A percentile compares a stretch with the other conserved stretches of the same genome.
Conservation (phyloP, 2,329 filamentous ascomycete genomes). For the Aureobasidium subglaciale region DNA sequence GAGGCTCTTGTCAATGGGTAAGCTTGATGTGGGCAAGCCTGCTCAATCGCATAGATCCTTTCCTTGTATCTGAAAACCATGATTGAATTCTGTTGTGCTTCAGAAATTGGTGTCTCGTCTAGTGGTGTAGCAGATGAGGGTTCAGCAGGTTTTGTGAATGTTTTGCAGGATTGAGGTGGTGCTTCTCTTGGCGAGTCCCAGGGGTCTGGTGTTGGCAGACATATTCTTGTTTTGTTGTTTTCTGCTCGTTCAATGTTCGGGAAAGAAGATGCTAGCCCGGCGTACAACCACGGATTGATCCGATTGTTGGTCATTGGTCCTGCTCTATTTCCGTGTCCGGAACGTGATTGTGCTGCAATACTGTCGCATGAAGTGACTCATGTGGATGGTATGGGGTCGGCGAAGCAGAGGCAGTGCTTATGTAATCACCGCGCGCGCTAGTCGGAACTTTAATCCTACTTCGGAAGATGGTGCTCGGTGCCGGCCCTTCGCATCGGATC, state of each 20-base stretch:
- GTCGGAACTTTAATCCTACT: background rate
- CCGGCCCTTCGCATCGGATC: too few relatives aligned
- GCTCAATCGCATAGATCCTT: constrained; percentile 60
- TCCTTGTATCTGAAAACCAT: constrained; percentile 58
- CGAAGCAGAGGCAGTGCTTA: background rate
- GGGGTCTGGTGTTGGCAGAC: background rate
- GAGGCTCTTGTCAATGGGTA: constrained; percentile 58
- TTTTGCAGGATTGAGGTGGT: constrained; percentile 41
- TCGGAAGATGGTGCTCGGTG: background rate
- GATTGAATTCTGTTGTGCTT: constrained; percentile 36
- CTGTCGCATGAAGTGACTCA: background rate
- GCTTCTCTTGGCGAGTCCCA: background rate
- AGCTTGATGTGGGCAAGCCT: constrained; percentile 64
- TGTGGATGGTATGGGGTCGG: background rate
- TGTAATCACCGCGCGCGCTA: background rate
- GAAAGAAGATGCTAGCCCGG: constrained; percentile 49
- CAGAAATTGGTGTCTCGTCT: constrained; percentile 31
- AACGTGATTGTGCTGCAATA: background rate
- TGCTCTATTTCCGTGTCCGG: background rate
- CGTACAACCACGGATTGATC: constrained; percentile 46
- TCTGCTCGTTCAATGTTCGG: constrained; percentile 45
- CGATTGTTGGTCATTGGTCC: background rate
- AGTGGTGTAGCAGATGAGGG: constrained; percentile 1
- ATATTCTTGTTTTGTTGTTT: constrained; percentile 37
- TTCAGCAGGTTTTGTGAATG: constrained; percentile 38